phyloP scores from a whole-genome alignment of 257 asterid genomes.

The Cinchona pubescens region DNA sequence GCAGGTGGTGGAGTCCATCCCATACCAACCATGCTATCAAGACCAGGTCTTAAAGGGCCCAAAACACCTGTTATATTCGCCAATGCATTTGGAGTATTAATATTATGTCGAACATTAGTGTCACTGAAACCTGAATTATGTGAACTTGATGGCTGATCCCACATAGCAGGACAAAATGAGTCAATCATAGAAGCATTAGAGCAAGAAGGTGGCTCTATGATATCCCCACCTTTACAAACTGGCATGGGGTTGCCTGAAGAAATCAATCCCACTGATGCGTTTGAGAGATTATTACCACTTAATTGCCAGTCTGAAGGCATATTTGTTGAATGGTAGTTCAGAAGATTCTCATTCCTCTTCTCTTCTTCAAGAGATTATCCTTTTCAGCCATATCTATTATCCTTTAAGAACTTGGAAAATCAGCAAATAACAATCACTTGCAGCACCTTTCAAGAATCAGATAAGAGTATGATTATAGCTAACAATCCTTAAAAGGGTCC shows the following conservation, averaged over 20 bases:
- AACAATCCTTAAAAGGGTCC: neutral
- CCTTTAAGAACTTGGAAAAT: neutral
- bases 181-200: constrained; percentile 45
- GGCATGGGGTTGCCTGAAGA: constrained; percentile 37
- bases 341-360: constrained; percentile 39
- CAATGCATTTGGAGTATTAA: constrained; percentile 32
- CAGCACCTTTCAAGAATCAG: constrained; percentile 24
- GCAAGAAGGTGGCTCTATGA: constrained; percentile 41
- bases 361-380: constrained; percentile 43
- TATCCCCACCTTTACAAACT: constrained; percentile 19
- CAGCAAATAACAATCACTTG: constrained; percentile 11
- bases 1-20: constrained; percentile 45
- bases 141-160: constrained; percentile 56
- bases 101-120: constrained; percentile 40
- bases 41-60: constrained; percentile 32
- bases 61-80: constrained; percentile 19
- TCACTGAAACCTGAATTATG: constrained; percentile 56
- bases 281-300: constrained; percentile 39
- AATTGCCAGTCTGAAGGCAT: constrained; percentile 63
- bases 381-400: constrained; percentile 50
- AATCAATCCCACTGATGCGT: constrained; percentile 44
- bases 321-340: constrained; percentile 43
- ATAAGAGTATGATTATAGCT: constrained; percentile 18
- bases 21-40: constrained; percentile 28
- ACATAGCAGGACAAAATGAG: constrained; percentile 50